A percentile compares a stretch with the other conserved stretches of the same genome.
Conservation (phyloP, 805 yeast genomes). For the Lipomyces anomalus region DNA sequence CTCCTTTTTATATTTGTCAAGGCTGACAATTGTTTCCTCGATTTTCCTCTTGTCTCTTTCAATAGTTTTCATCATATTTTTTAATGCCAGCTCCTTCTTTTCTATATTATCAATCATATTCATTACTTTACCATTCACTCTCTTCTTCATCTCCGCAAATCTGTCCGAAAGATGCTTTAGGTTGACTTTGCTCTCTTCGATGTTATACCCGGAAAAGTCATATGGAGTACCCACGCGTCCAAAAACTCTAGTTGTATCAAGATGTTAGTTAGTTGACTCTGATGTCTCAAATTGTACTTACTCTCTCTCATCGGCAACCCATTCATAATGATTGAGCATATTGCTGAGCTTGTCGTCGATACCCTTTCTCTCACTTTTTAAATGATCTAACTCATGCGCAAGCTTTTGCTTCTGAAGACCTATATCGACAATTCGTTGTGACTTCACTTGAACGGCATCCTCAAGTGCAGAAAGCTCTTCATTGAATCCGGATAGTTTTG, state of each 20-base stretch:
- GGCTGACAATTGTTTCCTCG: conserved; percentile 74
- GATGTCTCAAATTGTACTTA: conserved; percentile 1
- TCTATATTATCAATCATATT: conserved; percentile 87
- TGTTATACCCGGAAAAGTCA: conserved; percentile 36
- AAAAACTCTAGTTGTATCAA: conserved; percentile 29
- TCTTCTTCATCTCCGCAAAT: conserved; percentile 65
- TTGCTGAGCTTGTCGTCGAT: conserved; percentile 37
- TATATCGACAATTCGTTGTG: conserved; percentile 27
- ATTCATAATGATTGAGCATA: conserved; percentile 52
- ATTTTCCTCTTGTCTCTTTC: conserved; percentile 86
- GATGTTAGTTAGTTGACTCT: too few relatives aligned
- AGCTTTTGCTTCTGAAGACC: conserved; percentile 28
- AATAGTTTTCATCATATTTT: conserved; percentile 75
- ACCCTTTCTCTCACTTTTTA: conserved; percentile 23
- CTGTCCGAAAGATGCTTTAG: conserved; percentile 52
- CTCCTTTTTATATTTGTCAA: conserved; percentile 78
- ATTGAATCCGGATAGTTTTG: conserved; percentile 58
- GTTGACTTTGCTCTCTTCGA: conserved; percentile 57
- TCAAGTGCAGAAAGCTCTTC: conserved; percentile 62
- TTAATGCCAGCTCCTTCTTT: conserved; percentile 72
- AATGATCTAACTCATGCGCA: conserved; percentile 30
- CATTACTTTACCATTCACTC: conserved; percentile 81
- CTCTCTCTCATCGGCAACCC: conserved; percentile 65
- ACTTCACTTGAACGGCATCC: conserved; percentile 24
- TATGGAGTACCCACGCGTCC: conserved; percentile 33